Percentiles rank a stretch among this genome's conserved stretches.
phyloP scores from a whole-genome alignment of 306 rosid genomes.

The Cucurbita argyrosperma region DNA sequence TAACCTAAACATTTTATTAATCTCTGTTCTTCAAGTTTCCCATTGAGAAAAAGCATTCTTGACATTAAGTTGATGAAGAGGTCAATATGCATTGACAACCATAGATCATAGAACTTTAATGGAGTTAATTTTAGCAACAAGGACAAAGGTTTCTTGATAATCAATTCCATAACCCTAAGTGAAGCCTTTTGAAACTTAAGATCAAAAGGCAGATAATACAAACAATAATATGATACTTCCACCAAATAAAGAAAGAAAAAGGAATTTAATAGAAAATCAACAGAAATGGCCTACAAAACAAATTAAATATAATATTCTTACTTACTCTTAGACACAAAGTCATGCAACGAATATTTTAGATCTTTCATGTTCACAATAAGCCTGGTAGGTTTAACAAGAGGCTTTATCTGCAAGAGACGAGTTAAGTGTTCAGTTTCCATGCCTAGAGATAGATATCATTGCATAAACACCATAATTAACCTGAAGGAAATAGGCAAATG shows the following conservation, averaged over 20 bases:
- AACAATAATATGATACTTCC: background rate
- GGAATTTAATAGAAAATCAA: background rate
- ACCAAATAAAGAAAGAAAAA: background rate
- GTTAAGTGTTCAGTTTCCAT: background rate
- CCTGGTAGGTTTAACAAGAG: conserved; percentile 63
- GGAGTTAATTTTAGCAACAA: no score
- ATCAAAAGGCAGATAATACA: background rate
- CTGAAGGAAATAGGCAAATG: conserved; percentile 93
- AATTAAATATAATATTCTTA: background rate
- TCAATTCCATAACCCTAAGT: no score
- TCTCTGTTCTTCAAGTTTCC: no score
- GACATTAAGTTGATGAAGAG: no score
- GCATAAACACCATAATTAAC: conserved; percentile 17
- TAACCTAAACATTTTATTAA: no score
- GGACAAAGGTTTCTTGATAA: no score
- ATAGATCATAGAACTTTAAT: no score
- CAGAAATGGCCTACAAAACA: background rate
- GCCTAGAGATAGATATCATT: background rate
- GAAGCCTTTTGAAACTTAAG: background rate
- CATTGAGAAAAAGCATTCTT: no score
- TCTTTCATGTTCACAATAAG: conserved; percentile 16
- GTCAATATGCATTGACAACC: no score
- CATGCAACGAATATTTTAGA: conserved; percentile 66
- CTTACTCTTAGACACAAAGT: conserved; percentile 68
- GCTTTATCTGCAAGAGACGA: conserved; percentile 51